A percentile compares a stretch with the other conserved stretches of the same genome.
These are phyloP conservation scores for Butyriboletus loyo DNA, from an alignment of 768 basidiomycete species.

Conservation along the genomic window DNA sequence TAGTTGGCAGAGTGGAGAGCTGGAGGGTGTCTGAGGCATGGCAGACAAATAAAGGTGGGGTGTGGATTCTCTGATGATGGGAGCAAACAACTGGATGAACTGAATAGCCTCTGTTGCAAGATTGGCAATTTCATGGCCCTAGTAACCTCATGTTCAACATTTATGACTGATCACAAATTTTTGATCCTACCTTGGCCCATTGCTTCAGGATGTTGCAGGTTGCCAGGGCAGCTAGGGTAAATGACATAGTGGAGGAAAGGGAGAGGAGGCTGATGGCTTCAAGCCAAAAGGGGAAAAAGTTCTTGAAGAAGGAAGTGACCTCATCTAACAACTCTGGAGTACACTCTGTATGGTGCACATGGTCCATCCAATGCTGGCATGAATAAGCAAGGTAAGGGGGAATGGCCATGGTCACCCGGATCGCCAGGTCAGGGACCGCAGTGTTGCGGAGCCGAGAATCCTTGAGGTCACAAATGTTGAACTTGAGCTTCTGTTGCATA, in stretches of 20 bases:
- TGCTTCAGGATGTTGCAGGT: constrained; percentile 6
- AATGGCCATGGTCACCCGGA: constrained; percentile 23
- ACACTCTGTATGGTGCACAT: constrained; percentile 15
- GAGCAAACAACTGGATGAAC: constrained; percentile 33
- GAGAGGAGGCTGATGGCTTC: constrained; percentile 33
- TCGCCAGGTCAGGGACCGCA: constrained; percentile 19
- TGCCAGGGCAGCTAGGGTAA: constrained; percentile 6
- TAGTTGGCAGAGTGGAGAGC: constrained; percentile 22
- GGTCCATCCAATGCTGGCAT: constrained; percentile 37
- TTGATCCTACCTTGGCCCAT: constrained; percentile 18
- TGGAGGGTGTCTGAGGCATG: constrained; percentile 31
- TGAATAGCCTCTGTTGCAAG: constrained; percentile 24
- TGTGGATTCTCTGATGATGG: constrained; percentile 29
- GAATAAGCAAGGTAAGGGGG: constrained; percentile 33
- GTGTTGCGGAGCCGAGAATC: constrained; percentile 33
- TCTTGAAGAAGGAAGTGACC: constrained; percentile 20
- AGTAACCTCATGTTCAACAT: constrained; percentile 1
- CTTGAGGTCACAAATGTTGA: constrained; percentile 40
- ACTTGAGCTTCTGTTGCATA: constrained; percentile 33
- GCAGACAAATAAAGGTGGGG: constrained; percentile 42
- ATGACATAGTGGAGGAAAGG: not conserved
- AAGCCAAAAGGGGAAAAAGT: constrained; percentile 36
- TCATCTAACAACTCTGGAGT: constrained; percentile 13
- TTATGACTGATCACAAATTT: not conserved
- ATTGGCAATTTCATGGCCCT: constrained; percentile 11